phyloP scores from a whole-genome alignment of 208 protist genomes.

The Trypanosoma melophagium region DNA sequence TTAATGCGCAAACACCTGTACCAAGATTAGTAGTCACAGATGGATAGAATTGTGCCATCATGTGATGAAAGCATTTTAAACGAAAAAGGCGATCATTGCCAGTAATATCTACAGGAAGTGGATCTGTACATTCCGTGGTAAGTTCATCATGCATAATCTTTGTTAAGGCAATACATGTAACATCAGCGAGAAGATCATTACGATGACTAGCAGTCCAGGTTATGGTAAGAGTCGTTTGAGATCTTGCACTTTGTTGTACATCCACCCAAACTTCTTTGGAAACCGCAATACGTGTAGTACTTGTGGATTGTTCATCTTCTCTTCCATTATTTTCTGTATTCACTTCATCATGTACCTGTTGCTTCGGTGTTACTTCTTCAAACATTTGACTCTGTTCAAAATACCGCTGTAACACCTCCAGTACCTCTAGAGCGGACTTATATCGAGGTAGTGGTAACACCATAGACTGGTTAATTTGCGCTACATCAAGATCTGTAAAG shows the following conservation, averaged over 20 bases:
- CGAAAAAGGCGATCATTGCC: constrained; percentile 85
- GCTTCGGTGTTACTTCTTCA: constrained; percentile 42
- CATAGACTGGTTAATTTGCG: constrained; percentile 82
- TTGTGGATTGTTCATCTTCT: constrained; percentile 27
- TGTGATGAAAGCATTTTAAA: constrained; percentile 92
- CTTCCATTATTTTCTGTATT: constrained; percentile 27
- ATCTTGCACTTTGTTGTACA: constrained; percentile 64
- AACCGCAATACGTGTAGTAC: constrained; percentile 47
- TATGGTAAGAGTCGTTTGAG: constrained; percentile 85
- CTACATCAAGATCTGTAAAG: constrained; percentile 84
- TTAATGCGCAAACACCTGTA: constrained; percentile 62
- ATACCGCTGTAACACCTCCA: constrained; percentile 81
- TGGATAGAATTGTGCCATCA: constrained; percentile 89
- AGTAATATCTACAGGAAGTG: constrained; percentile 76
- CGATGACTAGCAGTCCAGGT: constrained; percentile 80
- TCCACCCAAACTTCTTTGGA: constrained; percentile 73
- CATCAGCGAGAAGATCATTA: constrained; percentile 89
- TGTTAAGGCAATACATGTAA: constrained; percentile 84
- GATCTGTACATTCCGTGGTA: constrained; percentile 40
- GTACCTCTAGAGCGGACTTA: constrained; percentile 70
- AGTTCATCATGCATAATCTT: constrained; percentile 69
- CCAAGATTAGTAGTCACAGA: constrained; percentile 75
- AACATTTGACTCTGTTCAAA: constrained; percentile 86
- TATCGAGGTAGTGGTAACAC: constrained; percentile 80
- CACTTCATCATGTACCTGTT: constrained; percentile 32